phyloP scores from a whole-genome alignment of 805 yeast species.

The Saccharomycopsis oosterbeekiorum region DNA sequence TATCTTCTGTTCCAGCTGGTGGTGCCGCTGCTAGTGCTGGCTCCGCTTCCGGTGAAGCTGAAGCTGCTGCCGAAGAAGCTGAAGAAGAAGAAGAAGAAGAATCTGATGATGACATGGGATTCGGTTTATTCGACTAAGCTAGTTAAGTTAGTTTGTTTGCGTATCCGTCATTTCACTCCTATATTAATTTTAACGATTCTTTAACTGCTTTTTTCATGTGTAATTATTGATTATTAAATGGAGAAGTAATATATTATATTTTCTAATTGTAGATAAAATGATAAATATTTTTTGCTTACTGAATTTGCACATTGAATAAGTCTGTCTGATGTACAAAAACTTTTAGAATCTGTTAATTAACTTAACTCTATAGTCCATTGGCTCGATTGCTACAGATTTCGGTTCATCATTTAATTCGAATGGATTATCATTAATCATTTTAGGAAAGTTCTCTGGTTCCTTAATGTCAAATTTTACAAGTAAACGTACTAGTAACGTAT shows the following conservation, averaged over 20 bases:
- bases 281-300: not conserved
- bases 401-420: slow-evolving; percentile 42
- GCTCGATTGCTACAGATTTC: slow-evolving; percentile 54
- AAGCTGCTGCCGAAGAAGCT: slow-evolving; percentile 43
- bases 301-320: not conserved
- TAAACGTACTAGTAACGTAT: slow-evolving; percentile 44
- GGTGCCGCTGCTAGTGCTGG: slow-evolving; percentile 62
- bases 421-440: slow-evolving; percentile 39
- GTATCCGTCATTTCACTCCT: not conserved
- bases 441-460: slow-evolving; percentile 28
- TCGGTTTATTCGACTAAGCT: slow-evolving; percentile 60
- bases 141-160: not conserved
- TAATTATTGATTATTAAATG: slow-evolving; percentile 1
- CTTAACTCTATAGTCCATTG: slow-evolving; percentile 32
- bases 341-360: slow-evolving; percentile 16
- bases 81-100: slow-evolving; percentile 49
- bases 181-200: not conserved
- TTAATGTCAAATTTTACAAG: slow-evolving; percentile 40
- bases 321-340: not conserved
- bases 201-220: not conserved
- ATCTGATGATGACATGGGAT: slow-evolving; percentile 62
- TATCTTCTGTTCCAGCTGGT: slow-evolving; percentile 75
- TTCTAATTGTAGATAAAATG: not conserved
- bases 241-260: slow-evolving; percentile 2
- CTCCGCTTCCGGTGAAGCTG: slow-evolving; percentile 46